A percentile compares a stretch with the other conserved stretches of the same genome.
Evolutionary conservation across 352 stramenopile genomes (phyloP).

Genomic region (Phytophthora citrophthora): DNA sequence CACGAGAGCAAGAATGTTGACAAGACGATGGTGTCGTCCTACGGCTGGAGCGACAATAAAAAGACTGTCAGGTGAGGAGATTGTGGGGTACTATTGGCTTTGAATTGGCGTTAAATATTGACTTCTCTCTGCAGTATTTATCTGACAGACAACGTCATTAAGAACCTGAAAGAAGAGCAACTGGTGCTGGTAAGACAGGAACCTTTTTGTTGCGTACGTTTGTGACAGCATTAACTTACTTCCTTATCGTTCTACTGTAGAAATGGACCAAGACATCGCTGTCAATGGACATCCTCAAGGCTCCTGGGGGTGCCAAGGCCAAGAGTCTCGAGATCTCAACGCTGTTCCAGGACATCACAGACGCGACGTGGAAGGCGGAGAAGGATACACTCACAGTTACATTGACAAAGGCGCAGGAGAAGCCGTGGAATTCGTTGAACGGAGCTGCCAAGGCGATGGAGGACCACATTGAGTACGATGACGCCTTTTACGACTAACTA

Average conservation of each 20-base stretch:
- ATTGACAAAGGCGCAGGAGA: constrained; percentile 60
- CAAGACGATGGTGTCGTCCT: constrained; percentile 74
- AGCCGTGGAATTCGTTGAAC: constrained; percentile 84
- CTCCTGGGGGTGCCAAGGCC: constrained; percentile 39
- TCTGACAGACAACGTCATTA: constrained; percentile 65
- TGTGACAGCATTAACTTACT: neutral
- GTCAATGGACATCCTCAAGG: constrained; percentile 66
- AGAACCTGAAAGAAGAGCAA: constrained; percentile 62
- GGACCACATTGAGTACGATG: constrained; percentile 87
- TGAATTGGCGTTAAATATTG: neutral
- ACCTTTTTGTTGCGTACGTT: constrained; percentile 2
- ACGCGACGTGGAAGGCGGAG: constrained; percentile 62
- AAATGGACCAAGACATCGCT: constrained; percentile 85
- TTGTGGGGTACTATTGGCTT: neutral
- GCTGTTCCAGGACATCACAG: constrained; percentile 70
- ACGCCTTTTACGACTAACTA: constrained; percentile 76
- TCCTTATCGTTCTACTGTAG: constrained; percentile 30
- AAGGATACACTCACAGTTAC: constrained; percentile 76
- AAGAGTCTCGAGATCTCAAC: constrained; percentile 81
- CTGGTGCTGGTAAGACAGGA: constrained; percentile 58
- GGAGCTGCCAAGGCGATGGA: constrained; percentile 83
- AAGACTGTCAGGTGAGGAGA: constrained; percentile 57
- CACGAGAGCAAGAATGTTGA: constrained; percentile 41
- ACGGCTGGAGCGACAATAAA: constrained; percentile 82
- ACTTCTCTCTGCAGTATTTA: constrained; percentile 59